Base-by-base conservation (phyloP, 2,329 filamentous ascomycete species). In the Hymenoscyphus albidus region DNA sequence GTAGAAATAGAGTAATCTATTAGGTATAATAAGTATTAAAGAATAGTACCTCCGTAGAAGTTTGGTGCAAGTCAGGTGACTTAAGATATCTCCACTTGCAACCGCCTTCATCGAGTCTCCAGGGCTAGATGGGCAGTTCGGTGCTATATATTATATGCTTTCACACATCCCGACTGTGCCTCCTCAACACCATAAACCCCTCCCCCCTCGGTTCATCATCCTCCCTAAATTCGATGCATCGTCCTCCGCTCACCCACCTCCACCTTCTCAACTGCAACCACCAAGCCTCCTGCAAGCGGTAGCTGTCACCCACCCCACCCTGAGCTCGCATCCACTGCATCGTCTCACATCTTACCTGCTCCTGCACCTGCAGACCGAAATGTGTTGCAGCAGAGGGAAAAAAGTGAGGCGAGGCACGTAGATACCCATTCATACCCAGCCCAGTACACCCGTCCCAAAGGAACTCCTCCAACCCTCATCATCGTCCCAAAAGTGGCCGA, bases 391-490 rank as follows among this genome's bases (percentile, higher is more conserved):
- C 9, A 54, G 7, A 27, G 35, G 48, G 18, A 54, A 18, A 27
- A 54, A 54, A 54, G 48, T 54, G 48, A 54, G 48, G 48, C 48
- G 48, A 35, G 35, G 35, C 35, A 35, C 22, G 18, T 54, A 27
- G 48, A 54, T 54, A 54, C 48, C 48, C 48, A 54, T 54, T 54
- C 48, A 54, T 54, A 54, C 48, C 48, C 48, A 54, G 48, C 48
- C 48, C 22, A 54, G 22, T 13, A 54, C 48, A 54, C 48, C 48
- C 48, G 48, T 54, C 48, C 48, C 48, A 54, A 35, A 22, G 48
- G 10, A 22, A 54, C 48, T 54, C 48, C 22, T 54, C 48, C 48
- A 54, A 13, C 48, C 18, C 48, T 54, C 48, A 54, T 27, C 48
- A 12, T 54, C 48, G 48, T 54, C 48, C 48, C 18, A 27, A 54